These are phyloP conservation scores for Cordyceps fumosorosea DNA, from an alignment of 2,329 filamentous ascomycete species.

Conservation along the genomic window DNA sequence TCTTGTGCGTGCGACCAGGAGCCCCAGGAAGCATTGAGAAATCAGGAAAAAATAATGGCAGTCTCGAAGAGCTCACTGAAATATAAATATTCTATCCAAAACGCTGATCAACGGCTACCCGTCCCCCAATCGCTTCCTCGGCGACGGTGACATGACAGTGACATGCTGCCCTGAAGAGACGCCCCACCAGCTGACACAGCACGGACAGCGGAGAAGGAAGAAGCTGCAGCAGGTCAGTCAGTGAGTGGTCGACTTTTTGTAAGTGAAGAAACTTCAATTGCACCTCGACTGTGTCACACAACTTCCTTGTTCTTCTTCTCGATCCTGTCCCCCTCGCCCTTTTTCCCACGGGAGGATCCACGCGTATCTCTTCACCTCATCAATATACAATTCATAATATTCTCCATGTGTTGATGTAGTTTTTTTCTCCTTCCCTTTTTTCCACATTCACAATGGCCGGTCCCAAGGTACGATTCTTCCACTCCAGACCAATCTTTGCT, in stretches of 20 bases:
- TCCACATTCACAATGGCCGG: constrained; percentile 6
- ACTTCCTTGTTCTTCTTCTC: neutral
- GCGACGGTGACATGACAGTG: constrained; percentile 4
- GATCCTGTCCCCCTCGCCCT: neutral
- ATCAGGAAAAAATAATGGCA: neutral
- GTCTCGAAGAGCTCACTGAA: neutral
- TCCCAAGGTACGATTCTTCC: constrained; percentile 9
- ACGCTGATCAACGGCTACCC: neutral
- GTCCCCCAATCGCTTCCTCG: neutral
- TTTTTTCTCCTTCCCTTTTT: neutral
- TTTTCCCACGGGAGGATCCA: no score
- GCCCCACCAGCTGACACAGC: constrained; percentile 12
- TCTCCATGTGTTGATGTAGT: constrained; percentile 8
- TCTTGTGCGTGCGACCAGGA: neutral
- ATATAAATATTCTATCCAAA: neutral
- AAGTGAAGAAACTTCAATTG: constrained; percentile 10
- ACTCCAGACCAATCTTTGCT: neutral
- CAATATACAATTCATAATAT: neutral
- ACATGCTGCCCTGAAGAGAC: constrained; percentile 3
- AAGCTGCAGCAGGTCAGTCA: neutral
- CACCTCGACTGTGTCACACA: constrained; percentile 1
- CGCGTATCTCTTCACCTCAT: neutral
- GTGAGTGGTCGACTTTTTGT: neutral
- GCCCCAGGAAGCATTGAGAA: neutral
- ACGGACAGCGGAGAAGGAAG: neutral